Evolutionary conservation across 805 yeast species (phyloP), one percentile per base, ranked within the genome.

Genomic region (Cephaloascus fragrans): DNA sequence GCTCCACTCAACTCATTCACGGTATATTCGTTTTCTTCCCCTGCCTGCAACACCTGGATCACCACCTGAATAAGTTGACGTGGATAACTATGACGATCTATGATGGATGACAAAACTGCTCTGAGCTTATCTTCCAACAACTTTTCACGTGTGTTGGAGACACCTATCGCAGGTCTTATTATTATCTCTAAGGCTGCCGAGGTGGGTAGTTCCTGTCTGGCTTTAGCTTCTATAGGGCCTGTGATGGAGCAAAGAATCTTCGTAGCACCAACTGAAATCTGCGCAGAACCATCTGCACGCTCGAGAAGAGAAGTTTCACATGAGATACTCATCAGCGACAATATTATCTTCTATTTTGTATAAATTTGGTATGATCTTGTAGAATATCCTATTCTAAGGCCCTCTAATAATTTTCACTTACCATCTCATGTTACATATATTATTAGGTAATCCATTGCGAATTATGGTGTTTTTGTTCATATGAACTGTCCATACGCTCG

Each of bases 201-300:
- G 14, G 83, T 80, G 9, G 97, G 96, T 26, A 80, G 57, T 55
- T 90, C 97, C 53, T 88, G 95, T 48, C 90, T 73, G 12, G 76
- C 59, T 54, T 80, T 82, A 9, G 86, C 80, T 51, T 90, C 97
- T 23, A 90, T 72, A 0, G 98, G 98, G 0, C 98, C 98, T 1
- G 89, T 73, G 1, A 90, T 89, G 0, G 96, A 78, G 34, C 81
- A 76, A 2, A 89, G 59, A 3, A 83, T 78, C 41, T 73, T 73
- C 1, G 83, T 75, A 15, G 56, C 56, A 2, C 72, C 75, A n/a
- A 61, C 54, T 14, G 60, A 53, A 41, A 79, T 64, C 18, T 71
- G 71, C 1, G 90, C 79, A 1, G 95, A 84, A 1, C 97, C 97
- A 55, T 87, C 96, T 2, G 81, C 90, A 44, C 77, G 72, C 39